A percentile compares a stretch with the other conserved stretches of the same genome.
phyloP scores from a whole-genome alignment of 2,329 filamentous ascomycete species.

The Sporothrix brasiliensis region DNA sequence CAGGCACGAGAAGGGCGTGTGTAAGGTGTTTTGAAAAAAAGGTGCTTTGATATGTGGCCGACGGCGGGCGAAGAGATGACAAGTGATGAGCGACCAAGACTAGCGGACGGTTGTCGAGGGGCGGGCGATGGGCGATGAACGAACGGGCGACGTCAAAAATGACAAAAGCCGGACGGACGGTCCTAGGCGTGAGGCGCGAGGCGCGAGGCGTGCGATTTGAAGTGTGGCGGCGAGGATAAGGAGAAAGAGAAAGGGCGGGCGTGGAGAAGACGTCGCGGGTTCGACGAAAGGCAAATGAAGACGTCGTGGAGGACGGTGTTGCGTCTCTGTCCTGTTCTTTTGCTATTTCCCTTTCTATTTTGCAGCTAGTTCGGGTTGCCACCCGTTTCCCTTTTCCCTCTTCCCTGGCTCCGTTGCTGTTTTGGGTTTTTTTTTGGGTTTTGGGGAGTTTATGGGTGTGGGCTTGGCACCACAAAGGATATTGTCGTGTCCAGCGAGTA shows the following conservation, averaged over 20 bases:
- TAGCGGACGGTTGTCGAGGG: background rate
- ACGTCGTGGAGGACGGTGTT: constrained; percentile 8
- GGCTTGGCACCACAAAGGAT: constrained; percentile 24
- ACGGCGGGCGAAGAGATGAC: background rate
- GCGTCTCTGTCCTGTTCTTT: background rate
- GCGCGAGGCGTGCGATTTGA: background rate
- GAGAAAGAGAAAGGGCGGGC: background rate
- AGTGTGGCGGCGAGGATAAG: background rate
- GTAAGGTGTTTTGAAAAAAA: constrained; percentile 28
- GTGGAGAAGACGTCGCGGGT: too few species aligned
- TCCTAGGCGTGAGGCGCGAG: background rate
- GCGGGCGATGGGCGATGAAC: background rate
- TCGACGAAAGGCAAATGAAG: background rate
- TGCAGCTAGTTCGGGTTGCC: constrained; percentile 21
- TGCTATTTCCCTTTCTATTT: background rate
- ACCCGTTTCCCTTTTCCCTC: constrained; percentile 13
- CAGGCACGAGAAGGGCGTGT: constrained; percentile 21
- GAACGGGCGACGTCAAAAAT: constrained; percentile 13
- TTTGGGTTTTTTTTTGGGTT: constrained; percentile 24
- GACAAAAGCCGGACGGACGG: constrained; percentile 6
- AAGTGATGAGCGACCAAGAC: background rate
- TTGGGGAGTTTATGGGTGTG: constrained; percentile 3
- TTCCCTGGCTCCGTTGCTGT: constrained; percentile 22
- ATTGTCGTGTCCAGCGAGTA: constrained; percentile 20
- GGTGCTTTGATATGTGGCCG: constrained; percentile 21